Evolutionary conservation across 1,284 basidiomycete species (phyloP), one percentile per base, ranked within the genome.

Genomic region (Jaminaea rosea): DNA sequence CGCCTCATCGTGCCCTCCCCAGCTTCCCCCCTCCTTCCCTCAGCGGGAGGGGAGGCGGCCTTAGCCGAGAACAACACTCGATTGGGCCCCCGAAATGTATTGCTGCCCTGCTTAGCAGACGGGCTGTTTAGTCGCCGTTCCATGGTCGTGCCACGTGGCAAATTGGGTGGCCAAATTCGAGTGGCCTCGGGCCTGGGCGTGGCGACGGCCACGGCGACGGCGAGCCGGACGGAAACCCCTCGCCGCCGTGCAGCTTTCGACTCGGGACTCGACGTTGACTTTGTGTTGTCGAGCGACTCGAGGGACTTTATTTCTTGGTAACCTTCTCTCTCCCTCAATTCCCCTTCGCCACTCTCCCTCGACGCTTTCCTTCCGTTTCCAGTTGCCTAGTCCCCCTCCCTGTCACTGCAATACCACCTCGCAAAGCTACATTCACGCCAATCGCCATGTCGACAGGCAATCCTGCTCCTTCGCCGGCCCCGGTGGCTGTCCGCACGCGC

Each of bases 401-500:
- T 13, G 13, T 23, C 17, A 6, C 39, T 23, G 13, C 24, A 13
- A n/a, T 5, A 13, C 17, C 39, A n/a, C 4, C 39, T 7, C 37
- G 17, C 17, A 39, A 8, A 7, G 9, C 21, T 4, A 13, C 39
- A 6, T 3, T 23, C 39, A 13, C 11, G n/a, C n/a, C 17, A 5
- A n/a, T 17, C 23, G 28, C 46, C 28, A 28, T 29, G 29, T 26
- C 46, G 2, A 29, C 24, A 9, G 26, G n/a, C 28, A 26, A 28
- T 21, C 26, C 28, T 10, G 46, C 26, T 3, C 46, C 46, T 11
- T 26, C 24, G 4, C 24, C 24, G 17, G 27, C 46, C 9, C 37
- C 47, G 3, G 44, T 26, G 7, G 45, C 51, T 27, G 51, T 28
- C 15, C 31, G 53, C 5, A 39, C 64, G 52, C 53, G 53, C 52